Base-by-base conservation (phyloP, 306 rosid genomes). In the Fragaria nilgerrensis region DNA sequence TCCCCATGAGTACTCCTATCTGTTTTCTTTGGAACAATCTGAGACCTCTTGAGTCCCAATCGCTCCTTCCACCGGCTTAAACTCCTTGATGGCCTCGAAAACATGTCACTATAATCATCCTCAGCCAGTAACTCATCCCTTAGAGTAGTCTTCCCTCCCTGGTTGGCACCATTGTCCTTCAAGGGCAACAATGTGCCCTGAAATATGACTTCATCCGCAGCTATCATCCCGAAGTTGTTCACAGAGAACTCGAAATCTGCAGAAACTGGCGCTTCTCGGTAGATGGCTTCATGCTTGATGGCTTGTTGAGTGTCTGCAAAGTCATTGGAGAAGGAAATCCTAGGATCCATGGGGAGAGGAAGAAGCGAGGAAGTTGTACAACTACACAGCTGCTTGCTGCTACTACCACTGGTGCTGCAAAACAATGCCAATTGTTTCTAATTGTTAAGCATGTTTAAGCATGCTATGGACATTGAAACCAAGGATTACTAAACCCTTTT, bases 281-380 rank as follows among this genome's bases (percentile, higher is more conserved):
- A 96, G 48, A 76, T 86, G 70, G 68, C 78, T 64, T 96, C 95
- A 74, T 85, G 87, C 87, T 87, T 88, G 70, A 76, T 76, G 74
- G 88, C 78, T 29, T 80, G 92, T 43, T 90, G 88, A 41, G 89
- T 73, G 72, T 92, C 96, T 20, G 85, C 93, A 83, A 95, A 95
- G 74, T 95, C 98, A 86, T 81, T 86, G 78, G 99, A 95, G 89
- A 95, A 95, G 77, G 99, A 95, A 72, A 95, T 89, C 76, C 99
- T 92, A n/a, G 99, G 99, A 77, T 92, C 96, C 94, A 91, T 91
- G 49, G 85, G 68, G 64, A 43, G 68, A 56, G 68, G 62, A 52
- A 73, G 1, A 39, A 62, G 34, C 72, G 17, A 41, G 61, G 69
- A 39, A 23, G 50, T 9, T 14, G 41, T 39, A 23, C 25, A 15